Percentiles rank a stretch among this genome's conserved stretches.
phyloP scores from a whole-genome alignment of 2,329 filamentous ascomycete genomes.

The Claviceps arundinis region DNA sequence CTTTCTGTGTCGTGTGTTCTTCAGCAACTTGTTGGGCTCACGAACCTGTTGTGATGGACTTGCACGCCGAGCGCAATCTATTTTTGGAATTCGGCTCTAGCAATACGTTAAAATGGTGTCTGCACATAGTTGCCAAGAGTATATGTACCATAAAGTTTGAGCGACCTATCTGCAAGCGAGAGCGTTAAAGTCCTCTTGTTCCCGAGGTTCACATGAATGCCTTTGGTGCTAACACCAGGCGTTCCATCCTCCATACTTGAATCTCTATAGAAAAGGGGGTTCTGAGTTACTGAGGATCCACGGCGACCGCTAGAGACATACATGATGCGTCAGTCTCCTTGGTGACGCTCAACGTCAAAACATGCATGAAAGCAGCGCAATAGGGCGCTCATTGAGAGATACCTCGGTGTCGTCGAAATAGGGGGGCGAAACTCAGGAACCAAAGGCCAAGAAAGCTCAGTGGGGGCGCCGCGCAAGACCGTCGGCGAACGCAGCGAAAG shows the following conservation, averaged over 20 bases:
- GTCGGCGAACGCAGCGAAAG: no score
- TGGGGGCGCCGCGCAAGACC: no score
- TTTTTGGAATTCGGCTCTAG: slow-evolving; percentile 4
- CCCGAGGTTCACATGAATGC: slow-evolving; percentile 17
- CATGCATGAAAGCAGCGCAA: no score
- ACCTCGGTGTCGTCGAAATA: no score
- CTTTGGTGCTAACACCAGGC: slow-evolving; percentile 6
- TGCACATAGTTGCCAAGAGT: neutral
- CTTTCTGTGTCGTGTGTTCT: neutral
- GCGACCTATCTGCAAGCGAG: slow-evolving; percentile 15
- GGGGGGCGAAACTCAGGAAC: no score
- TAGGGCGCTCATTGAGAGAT: no score
- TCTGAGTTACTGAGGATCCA: neutral
- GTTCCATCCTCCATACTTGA: slow-evolving; percentile 10
- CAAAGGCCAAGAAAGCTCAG: no score
- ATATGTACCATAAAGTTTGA: slow-evolving; percentile 22
- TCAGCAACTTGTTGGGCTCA: neutral
- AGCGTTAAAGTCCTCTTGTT: slow-evolving; percentile 18
- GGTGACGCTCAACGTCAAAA: neutral
- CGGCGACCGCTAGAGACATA: neutral
- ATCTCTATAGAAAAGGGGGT: neutral
- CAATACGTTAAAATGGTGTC: slow-evolving; percentile 1
- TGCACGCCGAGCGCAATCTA: slow-evolving; percentile 6
- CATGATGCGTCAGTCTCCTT: neutral
- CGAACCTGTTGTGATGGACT: slow-evolving; percentile 4